phyloP scores from a whole-genome alignment of 2,329 filamentous ascomycete species.

The Sphaceloma murrayae region DNA sequence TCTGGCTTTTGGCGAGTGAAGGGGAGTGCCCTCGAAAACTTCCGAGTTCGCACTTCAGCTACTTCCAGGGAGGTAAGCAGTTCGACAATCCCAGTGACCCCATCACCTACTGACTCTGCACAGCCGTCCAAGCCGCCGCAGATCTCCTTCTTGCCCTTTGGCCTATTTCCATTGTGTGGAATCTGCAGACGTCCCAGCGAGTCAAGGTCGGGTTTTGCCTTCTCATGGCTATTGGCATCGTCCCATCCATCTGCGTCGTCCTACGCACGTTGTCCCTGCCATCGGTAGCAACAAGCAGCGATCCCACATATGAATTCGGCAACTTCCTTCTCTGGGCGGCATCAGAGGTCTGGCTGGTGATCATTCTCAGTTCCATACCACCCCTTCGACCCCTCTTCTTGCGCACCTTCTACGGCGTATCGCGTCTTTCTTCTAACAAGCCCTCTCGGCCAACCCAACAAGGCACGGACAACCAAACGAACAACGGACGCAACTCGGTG shows the following conservation, averaged over 20 bases:
- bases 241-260: conserved; percentile 10
- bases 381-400: conserved; percentile 14
- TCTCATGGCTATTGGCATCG: conserved; percentile 11
- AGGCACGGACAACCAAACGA: neutral
- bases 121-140: conserved; percentile 5
- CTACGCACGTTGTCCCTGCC: conserved; percentile 2
- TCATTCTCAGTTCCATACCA: conserved; percentile 12
- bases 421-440: neutral
- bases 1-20: neutral
- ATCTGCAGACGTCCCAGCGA: conserved; percentile 5
- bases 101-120: neutral
- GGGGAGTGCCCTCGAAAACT: conserved; percentile 1
- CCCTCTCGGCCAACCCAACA: neutral
- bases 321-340: conserved; percentile 11
- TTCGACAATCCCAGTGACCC: neutral
- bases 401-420: conserved; percentile 10
- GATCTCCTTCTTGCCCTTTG: conserved; percentile 8
- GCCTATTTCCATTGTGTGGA: conserved; percentile 10
- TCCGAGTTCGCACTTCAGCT: neutral
- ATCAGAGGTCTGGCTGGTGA: conserved; percentile 9
- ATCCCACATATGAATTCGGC: conserved; percentile 6
- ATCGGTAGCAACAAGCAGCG: neutral
- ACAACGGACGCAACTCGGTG: neutral
- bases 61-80: conserved; percentile 6
- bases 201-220: conserved; percentile 13